A percentile compares a stretch with the other conserved stretches of the same genome.
phyloP scores from a whole-genome alignment of 768 basidiomycete genomes.

The Peribolospora kevripleyi region DNA sequence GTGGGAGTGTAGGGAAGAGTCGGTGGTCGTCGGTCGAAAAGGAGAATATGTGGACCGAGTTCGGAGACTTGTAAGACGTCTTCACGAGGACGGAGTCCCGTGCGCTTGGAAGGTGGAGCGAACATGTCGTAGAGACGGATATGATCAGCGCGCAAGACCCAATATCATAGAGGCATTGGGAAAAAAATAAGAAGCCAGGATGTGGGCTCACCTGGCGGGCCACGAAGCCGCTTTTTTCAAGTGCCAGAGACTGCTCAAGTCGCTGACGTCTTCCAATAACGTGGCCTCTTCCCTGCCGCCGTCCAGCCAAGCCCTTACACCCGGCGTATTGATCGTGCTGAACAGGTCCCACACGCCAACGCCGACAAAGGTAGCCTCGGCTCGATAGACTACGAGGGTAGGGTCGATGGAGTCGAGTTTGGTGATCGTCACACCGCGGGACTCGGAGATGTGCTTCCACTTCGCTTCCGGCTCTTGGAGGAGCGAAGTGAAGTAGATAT shows the following conservation, averaged over 20 bases:
- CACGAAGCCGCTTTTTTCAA: slow-evolving; percentile 73
- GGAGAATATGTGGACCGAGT: slow-evolving; percentile 78
- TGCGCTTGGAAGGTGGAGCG: slow-evolving; percentile 28
- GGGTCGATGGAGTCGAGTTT: slow-evolving; percentile 94
- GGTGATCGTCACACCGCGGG: slow-evolving; percentile 72
- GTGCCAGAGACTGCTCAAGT: slow-evolving; percentile 56
- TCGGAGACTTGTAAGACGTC: slow-evolving; percentile 91
- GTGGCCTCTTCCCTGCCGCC: slow-evolving; percentile 66
- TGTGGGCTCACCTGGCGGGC: slow-evolving; percentile 55
- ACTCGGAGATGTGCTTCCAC: slow-evolving; percentile 53
- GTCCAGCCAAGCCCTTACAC: slow-evolving; percentile 64
- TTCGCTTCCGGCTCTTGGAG: slow-evolving; percentile 95
- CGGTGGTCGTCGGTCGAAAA: slow-evolving; percentile 79
- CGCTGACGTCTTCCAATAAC: slow-evolving; percentile 62
- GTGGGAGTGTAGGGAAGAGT: slow-evolving; percentile 49
- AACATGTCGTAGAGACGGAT: neutral
- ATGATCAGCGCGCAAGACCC: neutral
- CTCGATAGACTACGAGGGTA: slow-evolving; percentile 80
- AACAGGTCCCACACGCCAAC: slow-evolving; percentile 88
- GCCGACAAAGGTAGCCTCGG: slow-evolving; percentile 91
- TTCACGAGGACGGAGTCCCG: slow-evolving; percentile 73
- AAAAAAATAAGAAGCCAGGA: neutral
- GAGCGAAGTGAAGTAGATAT: slow-evolving; percentile 92
- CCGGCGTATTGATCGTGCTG: slow-evolving; percentile 61
- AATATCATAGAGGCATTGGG: neutral